A percentile compares a stretch with the other conserved stretches of the same genome.
phyloP scores from a whole-genome alignment of 1,139 yeast species.

The Debaryomycetaceae sp. region DNA sequence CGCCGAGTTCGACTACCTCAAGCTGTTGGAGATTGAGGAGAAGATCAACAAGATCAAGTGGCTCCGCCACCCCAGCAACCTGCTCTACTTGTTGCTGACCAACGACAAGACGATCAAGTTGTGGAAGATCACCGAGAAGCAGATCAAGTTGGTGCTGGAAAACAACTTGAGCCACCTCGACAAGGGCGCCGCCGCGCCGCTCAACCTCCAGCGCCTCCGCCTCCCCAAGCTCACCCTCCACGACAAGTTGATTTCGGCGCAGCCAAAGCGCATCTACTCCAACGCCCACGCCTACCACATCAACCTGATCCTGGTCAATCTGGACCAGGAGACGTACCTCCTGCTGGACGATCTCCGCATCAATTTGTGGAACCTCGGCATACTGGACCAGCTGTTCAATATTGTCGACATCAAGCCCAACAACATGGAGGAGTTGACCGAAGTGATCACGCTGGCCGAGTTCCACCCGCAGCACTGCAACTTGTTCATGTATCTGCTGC shows the following conservation, averaged over 20 bases:
- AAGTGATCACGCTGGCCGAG: constrained; percentile 96
- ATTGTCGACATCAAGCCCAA: constrained; percentile 98
- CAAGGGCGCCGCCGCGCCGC: constrained; percentile 3
- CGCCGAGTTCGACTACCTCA: constrained; percentile 95
- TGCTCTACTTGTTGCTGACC: constrained; percentile 84
- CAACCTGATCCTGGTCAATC: constrained; percentile 89
- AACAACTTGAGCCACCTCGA: constrained; percentile 53
- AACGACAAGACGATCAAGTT: constrained; percentile 96
- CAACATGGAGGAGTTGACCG: constrained; percentile 98
- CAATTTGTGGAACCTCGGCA: constrained; percentile 92
- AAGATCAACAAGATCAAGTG: constrained; percentile 97
- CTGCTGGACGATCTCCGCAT: constrained; percentile 93
- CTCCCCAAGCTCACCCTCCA: constrained; percentile 87
- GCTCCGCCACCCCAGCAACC: constrained; percentile 84
- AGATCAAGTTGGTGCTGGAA: constrained; percentile 86
- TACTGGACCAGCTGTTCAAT: constrained; percentile 92
- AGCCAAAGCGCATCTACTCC: constrained; percentile 86
- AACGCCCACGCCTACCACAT: constrained; percentile 99
- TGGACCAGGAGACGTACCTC: constrained; percentile 94
- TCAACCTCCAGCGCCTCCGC: constrained; percentile 42
- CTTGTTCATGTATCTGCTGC: constrained; percentile 92
- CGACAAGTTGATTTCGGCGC: constrained; percentile 92
- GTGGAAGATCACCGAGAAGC: constrained; percentile 94
- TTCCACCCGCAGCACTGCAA: constrained; percentile 94
- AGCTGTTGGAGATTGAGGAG: constrained; percentile 95